Evolutionary conservation across 208 protist genomes (phyloP), one percentile per base, ranked within the genome.

Genomic region (Hexamita inflata): DNA sequence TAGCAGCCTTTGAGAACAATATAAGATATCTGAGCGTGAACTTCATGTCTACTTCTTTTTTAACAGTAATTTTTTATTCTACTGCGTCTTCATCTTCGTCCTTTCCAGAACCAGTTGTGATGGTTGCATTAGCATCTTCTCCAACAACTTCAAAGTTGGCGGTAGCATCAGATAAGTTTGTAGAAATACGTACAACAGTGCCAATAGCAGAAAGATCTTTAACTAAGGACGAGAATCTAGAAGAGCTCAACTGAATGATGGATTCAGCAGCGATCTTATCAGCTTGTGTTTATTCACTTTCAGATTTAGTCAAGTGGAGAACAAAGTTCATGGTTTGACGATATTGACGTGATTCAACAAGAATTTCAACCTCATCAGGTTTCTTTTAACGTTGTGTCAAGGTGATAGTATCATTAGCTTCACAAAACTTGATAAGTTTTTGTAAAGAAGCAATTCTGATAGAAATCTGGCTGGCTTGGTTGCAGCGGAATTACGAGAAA

Each of bases 351-450:
- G 64, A 40, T 38, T 70, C 64, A 7, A 70, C 64, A 40, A 70
- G 64, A 32, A 70, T 70, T 30, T 70, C 64, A n/a, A 70, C 9
- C n/a, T 70, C 4, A 45, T 70, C 64, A n/a, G 64, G n/a, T n/a
- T n/a, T 45, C 19, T 4, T 32, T 32, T 2, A 42, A 45, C 64
- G 64, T 70, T 70, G 64, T 45, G 64, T 45, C 4, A 70, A 34
- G 26, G 64, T 70, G 2, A 70, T n/a, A 15, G 38, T 29, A 45
- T 70, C 64, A 70, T 70, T 38, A 19, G 26, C 42, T 15, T n/a
- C 26, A n/a, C 64, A 70, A 49, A 70, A 70, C 35, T 70, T 70
- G 7, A 70, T 70, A 15, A 70, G 11, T 38, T 49, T 70, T 11
- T 45, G 9, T 15, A 70, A 70, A 38, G 30, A 42, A 28, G 64